Percentiles rank a stretch among this genome's conserved stretches.
Conservation (phyloP, 2,329 filamentous ascomycete species). For the Nemania diffusa region DNA sequence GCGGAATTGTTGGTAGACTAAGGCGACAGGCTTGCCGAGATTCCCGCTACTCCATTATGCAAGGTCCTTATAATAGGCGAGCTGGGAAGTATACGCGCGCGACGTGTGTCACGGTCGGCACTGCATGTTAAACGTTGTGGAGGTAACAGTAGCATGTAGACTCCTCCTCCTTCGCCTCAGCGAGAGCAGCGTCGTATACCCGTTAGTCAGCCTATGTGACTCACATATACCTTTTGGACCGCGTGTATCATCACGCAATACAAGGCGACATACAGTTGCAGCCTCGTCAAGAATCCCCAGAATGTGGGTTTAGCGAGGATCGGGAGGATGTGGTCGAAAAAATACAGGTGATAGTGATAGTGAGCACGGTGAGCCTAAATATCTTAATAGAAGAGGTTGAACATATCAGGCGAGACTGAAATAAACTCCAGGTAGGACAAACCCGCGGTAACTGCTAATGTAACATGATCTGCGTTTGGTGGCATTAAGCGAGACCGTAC, state of each 20-base stretch:
- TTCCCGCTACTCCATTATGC: conserved; percentile 31
- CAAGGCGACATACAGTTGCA: neutral
- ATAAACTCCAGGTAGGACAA: conserved; percentile 12
- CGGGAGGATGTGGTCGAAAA: neutral
- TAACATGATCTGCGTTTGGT: conserved; percentile 11
- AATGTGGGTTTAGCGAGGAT: neutral
- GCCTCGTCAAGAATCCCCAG: neutral
- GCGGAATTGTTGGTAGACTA: neutral
- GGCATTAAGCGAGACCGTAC: conserved; percentile 9
- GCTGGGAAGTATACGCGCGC: conserved; percentile 10
- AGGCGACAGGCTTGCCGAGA: conserved; percentile 24
- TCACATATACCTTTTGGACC: neutral
- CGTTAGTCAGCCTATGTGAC: conserved; percentile 26
- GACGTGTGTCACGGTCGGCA: conserved; percentile 15
- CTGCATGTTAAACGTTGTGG: conserved; percentile 18
- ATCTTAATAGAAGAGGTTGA: neutral
- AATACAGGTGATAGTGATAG: neutral
- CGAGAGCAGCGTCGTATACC: conserved; percentile 1
- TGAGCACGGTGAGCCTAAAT: neutral
- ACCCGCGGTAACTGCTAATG: conserved; percentile 7
- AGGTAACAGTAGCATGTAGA: conserved; percentile 17
- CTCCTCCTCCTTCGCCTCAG: conserved; percentile 24
- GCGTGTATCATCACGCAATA: conserved; percentile 9
- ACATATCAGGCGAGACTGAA: neutral
- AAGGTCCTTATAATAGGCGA: conserved; percentile 30